Percentiles rank a stretch among this genome's conserved stretches.
These are phyloP conservation scores for Typha latifolia DNA, from an alignment of 176 grass and related monocot genomes.

Conservation along the genomic window DNA sequence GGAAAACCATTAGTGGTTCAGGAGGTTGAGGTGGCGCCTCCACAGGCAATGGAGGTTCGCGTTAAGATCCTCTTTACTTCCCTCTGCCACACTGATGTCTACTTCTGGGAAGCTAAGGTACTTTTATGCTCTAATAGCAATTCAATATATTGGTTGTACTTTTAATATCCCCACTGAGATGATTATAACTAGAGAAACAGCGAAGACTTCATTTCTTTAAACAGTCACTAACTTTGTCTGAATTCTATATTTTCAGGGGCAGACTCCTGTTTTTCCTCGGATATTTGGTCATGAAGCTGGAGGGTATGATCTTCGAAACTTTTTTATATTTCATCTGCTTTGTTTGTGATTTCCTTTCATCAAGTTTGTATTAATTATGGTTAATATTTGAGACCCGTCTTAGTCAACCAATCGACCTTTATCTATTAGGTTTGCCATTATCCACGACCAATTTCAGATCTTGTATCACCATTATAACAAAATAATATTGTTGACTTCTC, in stretches of 20 bases:
- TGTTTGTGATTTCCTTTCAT: not conserved
- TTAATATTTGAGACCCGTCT: not conserved
- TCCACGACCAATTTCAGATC: too few species aligned
- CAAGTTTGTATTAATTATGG: not conserved
- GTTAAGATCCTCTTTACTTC: conserved; percentile 66
- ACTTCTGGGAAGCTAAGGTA: conserved; percentile 96
- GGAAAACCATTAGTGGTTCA: conserved; percentile 67
- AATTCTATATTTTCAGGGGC: conserved; percentile 32
- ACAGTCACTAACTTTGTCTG: not conserved
- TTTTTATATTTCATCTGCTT: not conserved
- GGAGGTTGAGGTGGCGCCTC: conserved; percentile 81
- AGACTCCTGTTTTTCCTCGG: conserved; percentile 78
- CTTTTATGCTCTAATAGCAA: not conserved
- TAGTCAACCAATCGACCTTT: not conserved
- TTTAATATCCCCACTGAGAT: not conserved
- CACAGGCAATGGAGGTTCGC: conserved; percentile 77
- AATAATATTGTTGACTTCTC: too few species aligned
- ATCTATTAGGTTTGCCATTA: not conserved
- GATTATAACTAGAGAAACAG: not conserved
- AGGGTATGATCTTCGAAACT: conserved; percentile 30
- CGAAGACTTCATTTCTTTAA: not conserved
- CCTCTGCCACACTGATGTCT: conserved; percentile 87
- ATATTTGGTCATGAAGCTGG: conserved; percentile 95
- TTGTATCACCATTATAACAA: too few species aligned
- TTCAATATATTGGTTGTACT: too few species aligned